Percentiles rank a stretch among this genome's conserved stretches.
Evolutionary conservation across 2,329 filamentous ascomycete species (phyloP).

Genomic region (Fusarium pseudocircinatum): DNA sequence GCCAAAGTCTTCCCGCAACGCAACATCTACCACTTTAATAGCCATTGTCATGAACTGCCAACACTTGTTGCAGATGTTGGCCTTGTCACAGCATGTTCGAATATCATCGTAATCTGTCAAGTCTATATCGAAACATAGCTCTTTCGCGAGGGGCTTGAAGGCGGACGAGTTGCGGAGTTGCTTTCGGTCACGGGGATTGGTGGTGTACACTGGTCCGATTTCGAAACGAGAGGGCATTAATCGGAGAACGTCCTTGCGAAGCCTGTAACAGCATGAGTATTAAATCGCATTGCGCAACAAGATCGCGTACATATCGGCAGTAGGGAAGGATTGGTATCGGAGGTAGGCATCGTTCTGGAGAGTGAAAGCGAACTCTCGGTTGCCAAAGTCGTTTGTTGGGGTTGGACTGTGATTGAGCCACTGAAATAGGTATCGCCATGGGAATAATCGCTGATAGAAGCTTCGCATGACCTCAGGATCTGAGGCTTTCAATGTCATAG

Average conservation of each 20-base stretch:
- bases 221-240: constrained; percentile 95
- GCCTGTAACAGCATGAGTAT: constrained; percentile 54
- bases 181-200: constrained; percentile 94
- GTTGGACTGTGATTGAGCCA: constrained; percentile 96
- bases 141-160: constrained; percentile 89
- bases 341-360: constrained; percentile 92
- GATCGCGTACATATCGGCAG: constrained; percentile 59
- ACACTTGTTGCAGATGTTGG: constrained; percentile 92
- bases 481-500: constrained; percentile 59
- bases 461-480: constrained; percentile 89
- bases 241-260: constrained; percentile 90
- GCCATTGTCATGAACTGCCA: constrained; percentile 99
- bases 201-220: constrained; percentile 96
- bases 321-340: constrained; percentile 80
- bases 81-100: constrained; percentile 91
- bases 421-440: constrained; percentile 93
- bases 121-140: constrained; percentile 99
- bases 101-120: constrained; percentile 99
- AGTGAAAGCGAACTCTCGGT: constrained; percentile 96
- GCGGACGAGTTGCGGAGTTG: constrained; percentile 80
- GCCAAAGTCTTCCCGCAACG: constrained; percentile 91
- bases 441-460: constrained; percentile 96
- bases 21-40: constrained; percentile 89
- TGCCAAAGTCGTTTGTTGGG: constrained; percentile 86
- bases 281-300: too few species aligned